Evolutionary conservation across 2,329 filamentous ascomycete species (phyloP).

Genomic region (Dactylellina parvicollis): DNA sequence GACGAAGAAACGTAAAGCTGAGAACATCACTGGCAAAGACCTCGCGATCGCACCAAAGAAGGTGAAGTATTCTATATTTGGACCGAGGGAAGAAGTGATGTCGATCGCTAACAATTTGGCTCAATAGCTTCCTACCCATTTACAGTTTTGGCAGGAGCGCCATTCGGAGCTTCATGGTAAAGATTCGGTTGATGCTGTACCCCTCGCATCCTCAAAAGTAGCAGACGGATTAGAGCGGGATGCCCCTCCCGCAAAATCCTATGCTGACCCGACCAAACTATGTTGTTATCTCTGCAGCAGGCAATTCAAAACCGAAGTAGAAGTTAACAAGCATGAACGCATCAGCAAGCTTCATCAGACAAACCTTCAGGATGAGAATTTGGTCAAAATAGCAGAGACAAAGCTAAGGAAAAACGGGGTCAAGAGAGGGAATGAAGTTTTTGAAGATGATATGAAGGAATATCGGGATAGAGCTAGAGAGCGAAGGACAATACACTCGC

Average conservation of each 20-base stretch:
- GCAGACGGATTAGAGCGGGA: slow-evolving; percentile 57
- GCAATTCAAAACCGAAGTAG: slow-evolving; percentile 67
- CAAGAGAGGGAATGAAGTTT: slow-evolving; percentile 55
- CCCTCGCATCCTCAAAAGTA: slow-evolving; percentile 54
- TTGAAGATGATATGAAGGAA: slow-evolving; percentile 53
- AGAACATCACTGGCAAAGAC: slow-evolving; percentile 60
- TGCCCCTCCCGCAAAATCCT: slow-evolving; percentile 67
- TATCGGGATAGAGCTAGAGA: slow-evolving; percentile 76
- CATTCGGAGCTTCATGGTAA: slow-evolving; percentile 73
- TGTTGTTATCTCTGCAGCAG: slow-evolving; percentile 73
- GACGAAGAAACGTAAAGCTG: slow-evolving; percentile 58
- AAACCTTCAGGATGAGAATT: slow-evolving; percentile 67
- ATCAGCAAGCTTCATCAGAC: slow-evolving; percentile 69
- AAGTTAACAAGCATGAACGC: slow-evolving; percentile 70
- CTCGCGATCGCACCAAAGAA: slow-evolving; percentile 59
- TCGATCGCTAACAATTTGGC: slow-evolving; percentile 52
- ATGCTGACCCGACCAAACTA: slow-evolving; percentile 68
- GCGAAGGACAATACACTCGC: slow-evolving; percentile 71
- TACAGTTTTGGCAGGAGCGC: slow-evolving; percentile 77
- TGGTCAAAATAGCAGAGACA: slow-evolving; percentile 61
- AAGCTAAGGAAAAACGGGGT: slow-evolving; percentile 61
- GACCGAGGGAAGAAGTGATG: not conserved
- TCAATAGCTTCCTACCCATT: slow-evolving; percentile 69
- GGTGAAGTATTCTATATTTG: slow-evolving; percentile 42
- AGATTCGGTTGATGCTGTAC: slow-evolving; percentile 26